Evolutionary conservation across 257 asterid species (phyloP).

Genomic region (Cinchona pubescens): DNA sequence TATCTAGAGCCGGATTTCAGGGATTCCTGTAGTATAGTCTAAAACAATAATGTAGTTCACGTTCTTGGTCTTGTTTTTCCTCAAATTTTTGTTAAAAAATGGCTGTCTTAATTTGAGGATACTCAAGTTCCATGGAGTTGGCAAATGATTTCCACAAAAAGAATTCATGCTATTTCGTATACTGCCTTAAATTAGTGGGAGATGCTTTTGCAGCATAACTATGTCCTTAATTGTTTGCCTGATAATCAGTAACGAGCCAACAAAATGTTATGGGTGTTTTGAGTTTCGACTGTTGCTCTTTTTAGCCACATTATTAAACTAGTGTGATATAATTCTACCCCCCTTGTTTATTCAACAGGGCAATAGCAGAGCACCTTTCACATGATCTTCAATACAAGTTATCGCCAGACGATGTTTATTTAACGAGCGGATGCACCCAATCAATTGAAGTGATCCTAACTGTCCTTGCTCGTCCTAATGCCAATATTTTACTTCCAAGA

Average conservation of each 20-base stretch:
- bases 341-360: constrained; percentile 38
- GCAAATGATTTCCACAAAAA: not conserved
- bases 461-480: constrained; percentile 63
- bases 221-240: not conserved
- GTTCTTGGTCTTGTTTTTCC: not conserved
- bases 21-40: not conserved
- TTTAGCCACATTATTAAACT: not conserved
- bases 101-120: not conserved
- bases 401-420: constrained; percentile 63
- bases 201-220: not conserved
- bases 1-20: not conserved
- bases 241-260: not conserved
- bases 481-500: constrained; percentile 76
- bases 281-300: not conserved
- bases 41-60: no score
- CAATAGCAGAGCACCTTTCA: constrained; percentile 77
- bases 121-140: not conserved
- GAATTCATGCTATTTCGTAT: no score
- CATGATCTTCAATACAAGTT: constrained; percentile 64
- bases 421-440: constrained; percentile 69
- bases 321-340: not conserved
- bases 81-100: not conserved
- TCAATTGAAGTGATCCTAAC: constrained; percentile 55
- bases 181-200: not conserved
- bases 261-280: not conserved